These are phyloP conservation scores for Neoscytalidium dimidiatum DNA, from an alignment of 2,329 filamentous ascomycete genomes.

Conservation along the genomic window DNA sequence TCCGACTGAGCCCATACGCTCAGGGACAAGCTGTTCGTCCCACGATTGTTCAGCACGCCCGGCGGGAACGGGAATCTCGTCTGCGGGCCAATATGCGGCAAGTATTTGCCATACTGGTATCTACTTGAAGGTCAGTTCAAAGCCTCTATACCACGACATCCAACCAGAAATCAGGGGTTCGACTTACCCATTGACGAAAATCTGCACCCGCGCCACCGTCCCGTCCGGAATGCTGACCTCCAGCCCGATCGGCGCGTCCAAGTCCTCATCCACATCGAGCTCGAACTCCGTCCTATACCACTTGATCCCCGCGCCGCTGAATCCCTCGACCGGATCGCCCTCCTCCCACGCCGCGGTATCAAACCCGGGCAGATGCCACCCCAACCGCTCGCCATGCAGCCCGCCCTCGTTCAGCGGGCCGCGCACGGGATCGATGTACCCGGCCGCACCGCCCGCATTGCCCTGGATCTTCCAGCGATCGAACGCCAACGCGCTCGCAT, in stretches of 20 bases:
- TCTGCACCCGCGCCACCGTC: conserved; percentile 51
- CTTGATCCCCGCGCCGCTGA: conserved; percentile 53
- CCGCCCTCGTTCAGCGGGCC: conserved; percentile 61
- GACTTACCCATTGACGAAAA: conserved; percentile 60
- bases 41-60: conserved; percentile 59
- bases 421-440: conserved; percentile 54
- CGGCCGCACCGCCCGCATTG: conserved; percentile 53
- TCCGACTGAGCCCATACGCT: conserved; percentile 60
- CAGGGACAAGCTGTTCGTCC: conserved; percentile 59
- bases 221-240: conserved; percentile 48
- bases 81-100: conserved; percentile 63
- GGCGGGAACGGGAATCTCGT: conserved; percentile 61
- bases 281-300: conserved; percentile 58
- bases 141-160: not conserved
- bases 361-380: conserved; percentile 61
- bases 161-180: not conserved
- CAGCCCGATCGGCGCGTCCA: conserved; percentile 61
- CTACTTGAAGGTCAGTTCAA: not conserved
- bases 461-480: conserved; percentile 59
- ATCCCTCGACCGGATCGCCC: conserved; percentile 41
- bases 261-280: conserved; percentile 52
- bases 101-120: conserved; percentile 60
- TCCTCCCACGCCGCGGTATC: conserved; percentile 48
- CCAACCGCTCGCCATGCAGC: conserved; percentile 58
- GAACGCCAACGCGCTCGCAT: not conserved